Percentiles rank a stretch among this genome's conserved stretches.
These are phyloP conservation scores for Sporisorium exsertum DNA, from an alignment of 1,284 basidiomycete species.

Conservation along the genomic window DNA sequence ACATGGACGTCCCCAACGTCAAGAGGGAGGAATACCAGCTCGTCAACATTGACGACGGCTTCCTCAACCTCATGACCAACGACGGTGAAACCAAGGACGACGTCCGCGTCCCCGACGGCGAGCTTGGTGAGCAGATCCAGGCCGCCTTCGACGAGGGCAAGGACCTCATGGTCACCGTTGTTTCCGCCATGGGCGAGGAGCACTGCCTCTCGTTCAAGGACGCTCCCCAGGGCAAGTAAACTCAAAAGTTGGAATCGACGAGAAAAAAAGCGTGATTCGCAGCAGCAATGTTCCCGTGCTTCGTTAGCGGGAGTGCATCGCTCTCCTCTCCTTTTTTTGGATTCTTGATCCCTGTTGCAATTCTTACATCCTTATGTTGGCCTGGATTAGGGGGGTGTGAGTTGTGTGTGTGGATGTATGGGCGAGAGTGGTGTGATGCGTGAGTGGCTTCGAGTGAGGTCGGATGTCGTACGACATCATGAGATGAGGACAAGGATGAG, in stretches of 20 bases:
- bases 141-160: slow-evolving; percentile 85
- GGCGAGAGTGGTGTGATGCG: no score
- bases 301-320: no score
- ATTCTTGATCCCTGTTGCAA: not conserved
- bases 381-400: not conserved
- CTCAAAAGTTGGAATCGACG: no score
- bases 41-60: slow-evolving; percentile 76
- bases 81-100: slow-evolving; percentile 93
- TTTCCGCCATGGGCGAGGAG: slow-evolving; percentile 91
- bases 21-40: slow-evolving; percentile 90
- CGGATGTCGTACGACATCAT: no score
- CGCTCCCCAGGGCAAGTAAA: slow-evolving; percentile 66
- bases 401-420: no score
- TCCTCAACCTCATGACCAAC: slow-evolving; percentile 90
- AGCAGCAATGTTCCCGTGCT: slow-evolving; percentile 17
- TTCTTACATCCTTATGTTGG: not conserved
- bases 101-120: slow-evolving; percentile 89
- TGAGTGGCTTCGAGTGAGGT: no score
- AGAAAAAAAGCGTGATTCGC: slow-evolving; percentile 8
- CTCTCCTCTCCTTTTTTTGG: not conserved
- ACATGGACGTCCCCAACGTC: slow-evolving; percentile 99
- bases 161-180: slow-evolving; percentile 85
- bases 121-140: slow-evolving; percentile 82
- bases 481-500: no score
- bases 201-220: slow-evolving; percentile 79